Percentiles rank a stretch among this genome's conserved stretches.
These are phyloP conservation scores for Mucor racemosus DNA, from an alignment of 371 early-diverging fungal genomes.

Conservation along the genomic window DNA sequence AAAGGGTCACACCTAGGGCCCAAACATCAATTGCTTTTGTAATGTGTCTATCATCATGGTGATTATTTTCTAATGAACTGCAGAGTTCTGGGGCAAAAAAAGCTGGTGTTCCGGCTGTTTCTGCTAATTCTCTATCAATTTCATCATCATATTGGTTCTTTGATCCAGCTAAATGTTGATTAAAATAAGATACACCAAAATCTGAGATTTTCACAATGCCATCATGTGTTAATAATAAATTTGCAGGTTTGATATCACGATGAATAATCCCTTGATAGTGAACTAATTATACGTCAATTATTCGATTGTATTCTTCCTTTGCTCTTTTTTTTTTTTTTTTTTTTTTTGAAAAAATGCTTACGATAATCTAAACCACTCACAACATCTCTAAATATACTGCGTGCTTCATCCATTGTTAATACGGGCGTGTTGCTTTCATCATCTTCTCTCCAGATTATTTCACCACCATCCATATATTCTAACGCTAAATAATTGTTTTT, in stretches of 20 bases:
- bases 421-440: constrained; percentile 59
- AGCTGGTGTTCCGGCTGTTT: constrained; percentile 94
- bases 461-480: constrained; percentile 89
- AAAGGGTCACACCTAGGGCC: constrained; percentile 98
- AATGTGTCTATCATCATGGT: constrained; percentile 45
- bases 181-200: constrained; percentile 89
- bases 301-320: background rate
- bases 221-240: constrained; percentile 73
- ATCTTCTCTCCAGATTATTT: constrained; percentile 81
- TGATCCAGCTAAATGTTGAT: constrained; percentile 41
- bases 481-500: constrained; percentile 63
- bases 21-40: constrained; percentile 95
- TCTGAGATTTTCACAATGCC: constrained; percentile 88
- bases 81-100: constrained; percentile 97
- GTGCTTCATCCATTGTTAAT: constrained; percentile 61
- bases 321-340: no score
- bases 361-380: constrained; percentile 89
- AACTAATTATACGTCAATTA: constrained; percentile 44
- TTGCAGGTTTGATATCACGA: constrained; percentile 94
- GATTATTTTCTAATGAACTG: constrained; percentile 48
- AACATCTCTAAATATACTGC: constrained; percentile 83
- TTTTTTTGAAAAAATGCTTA: constrained; percentile 31
- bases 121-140: constrained; percentile 80
- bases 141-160: constrained; percentile 32
- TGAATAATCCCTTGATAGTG: constrained; percentile 65